Conservation (phyloP, 176 grass and related monocot species). For the Areca catechu region DNA sequence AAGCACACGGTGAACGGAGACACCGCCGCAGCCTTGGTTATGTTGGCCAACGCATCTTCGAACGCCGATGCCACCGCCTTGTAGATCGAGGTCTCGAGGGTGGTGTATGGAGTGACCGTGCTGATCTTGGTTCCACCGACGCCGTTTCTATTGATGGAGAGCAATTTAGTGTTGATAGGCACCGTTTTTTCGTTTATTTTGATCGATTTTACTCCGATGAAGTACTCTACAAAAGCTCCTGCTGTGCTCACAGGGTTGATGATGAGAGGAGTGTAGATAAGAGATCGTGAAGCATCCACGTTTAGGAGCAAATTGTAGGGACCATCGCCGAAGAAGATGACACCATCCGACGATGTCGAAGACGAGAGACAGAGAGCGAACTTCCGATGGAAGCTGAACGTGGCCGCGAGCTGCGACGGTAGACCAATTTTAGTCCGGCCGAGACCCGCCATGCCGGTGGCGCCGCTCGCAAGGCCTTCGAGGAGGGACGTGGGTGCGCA, state of each 20-base stretch:
- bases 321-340: conserved; percentile 43
- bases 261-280: conserved; percentile 57
- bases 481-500: conserved; percentile 36
- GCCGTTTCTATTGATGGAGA: conserved; percentile 44
- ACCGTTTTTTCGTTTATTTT: conserved; percentile 42
- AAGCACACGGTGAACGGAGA: conserved; percentile 60
- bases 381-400: conserved; percentile 49
- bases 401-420: conserved; percentile 45
- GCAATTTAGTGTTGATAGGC: conserved; percentile 42
- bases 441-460: conserved; percentile 37
- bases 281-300: conserved; percentile 29
- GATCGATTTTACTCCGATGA: conserved; percentile 52
- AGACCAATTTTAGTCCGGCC: conserved; percentile 43
- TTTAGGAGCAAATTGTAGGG: conserved; percentile 49
- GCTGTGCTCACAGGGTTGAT: conserved; percentile 73
- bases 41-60: conserved; percentile 15
- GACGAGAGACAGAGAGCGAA: conserved; percentile 54
- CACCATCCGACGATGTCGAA: conserved; percentile 1
- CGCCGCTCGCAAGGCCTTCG: conserved; percentile 30
- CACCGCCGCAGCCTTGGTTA: conserved; percentile 28
- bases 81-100: conserved; percentile 59
- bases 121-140: conserved; percentile 67
- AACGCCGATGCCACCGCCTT: conserved; percentile 45
- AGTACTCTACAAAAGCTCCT: conserved; percentile 50
- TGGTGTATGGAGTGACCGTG: conserved; percentile 50